Evolutionary conservation across 2,329 filamentous ascomycete genomes (phyloP), one percentile per base, ranked within the genome.

Genomic region (Aspergillus pseudoglaucus): DNA sequence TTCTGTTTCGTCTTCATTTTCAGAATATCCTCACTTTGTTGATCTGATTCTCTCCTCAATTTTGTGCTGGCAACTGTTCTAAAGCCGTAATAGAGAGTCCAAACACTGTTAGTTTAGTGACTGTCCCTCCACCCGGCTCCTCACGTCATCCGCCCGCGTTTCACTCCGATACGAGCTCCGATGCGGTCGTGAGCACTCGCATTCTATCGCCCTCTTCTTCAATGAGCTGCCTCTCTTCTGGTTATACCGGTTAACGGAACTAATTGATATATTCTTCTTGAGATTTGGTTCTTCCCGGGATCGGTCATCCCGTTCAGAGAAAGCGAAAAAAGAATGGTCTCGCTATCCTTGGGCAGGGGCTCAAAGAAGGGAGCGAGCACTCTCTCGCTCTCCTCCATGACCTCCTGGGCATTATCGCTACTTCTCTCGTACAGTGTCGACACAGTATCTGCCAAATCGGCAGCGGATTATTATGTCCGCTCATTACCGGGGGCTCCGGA

Each of bases 391-490:
- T 53, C 60, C 23, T 55, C 57, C 46, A 48, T 61, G 41, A 51
- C 60, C 20, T 55, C 57, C 46, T 64, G 57, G 54, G 45, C 54
- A 2, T 45, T 65, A 22, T 61, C 55, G 23, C 44, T 66, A n/a
- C 48, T 63, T 17, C 48, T 63, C 10, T 47, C 61, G 12, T 41
- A 61, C 37, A 63, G 51, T 40, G 56, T 62, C 5, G 47, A 54
- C 17, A 46, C 55, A 30, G 57, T 54, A 3, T 52, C 53, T 12
- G 63, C 66, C 15, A 82, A 81, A 64, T 77, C 79, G 2, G 85
- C 88, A 42, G 88, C 85, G 27, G 90, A 98, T 68, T 98, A 96
- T 70, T 97, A 85, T 72, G 86, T 98, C 46, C 83, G 82, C 59
- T 81, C 84, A 7, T 77, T 98, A 17, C 93, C 93, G 5, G 93